A percentile compares a stretch with the other conserved stretches of the same genome.
Conservation (phyloP, 345 rosid species). For the Cardamine chenopodiifolia region DNA sequence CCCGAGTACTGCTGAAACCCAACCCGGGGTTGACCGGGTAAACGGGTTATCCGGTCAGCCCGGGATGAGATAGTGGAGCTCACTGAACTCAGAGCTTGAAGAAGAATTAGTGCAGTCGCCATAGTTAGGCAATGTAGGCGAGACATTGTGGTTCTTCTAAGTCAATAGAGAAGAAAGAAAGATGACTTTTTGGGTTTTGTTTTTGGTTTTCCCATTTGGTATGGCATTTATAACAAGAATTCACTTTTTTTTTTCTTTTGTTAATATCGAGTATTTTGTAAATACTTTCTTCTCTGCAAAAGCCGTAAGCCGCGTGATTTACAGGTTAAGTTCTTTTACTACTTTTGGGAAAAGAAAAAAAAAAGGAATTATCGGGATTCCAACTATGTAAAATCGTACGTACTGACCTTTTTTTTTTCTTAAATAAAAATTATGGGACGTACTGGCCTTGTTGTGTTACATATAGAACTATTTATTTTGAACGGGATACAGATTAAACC, state of each 20-base stretch:
- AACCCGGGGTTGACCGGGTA: conserved; percentile 90
- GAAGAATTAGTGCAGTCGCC: conserved; percentile 11
- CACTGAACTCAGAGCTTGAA: conserved; percentile 22
- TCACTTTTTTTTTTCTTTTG: neutral
- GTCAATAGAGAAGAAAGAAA: conserved; percentile 2
- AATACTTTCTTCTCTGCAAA: conserved; percentile 24
- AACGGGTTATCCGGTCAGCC: conserved; percentile 52
- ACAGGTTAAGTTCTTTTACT: conserved; percentile 1
- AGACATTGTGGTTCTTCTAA: conserved; percentile 1
- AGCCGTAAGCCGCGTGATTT: conserved; percentile 40
- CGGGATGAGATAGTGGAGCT: neutral
- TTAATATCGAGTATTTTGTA: conserved; percentile 19
- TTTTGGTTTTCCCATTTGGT: neutral
- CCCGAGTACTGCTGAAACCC: conserved; percentile 82
- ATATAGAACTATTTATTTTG: neutral
- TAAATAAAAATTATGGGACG: no score
- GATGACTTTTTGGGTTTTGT: conserved; percentile 5
- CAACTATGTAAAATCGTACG: neutral
- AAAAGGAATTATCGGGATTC: no score
- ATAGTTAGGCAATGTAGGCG: neutral
- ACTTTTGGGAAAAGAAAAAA: no score
- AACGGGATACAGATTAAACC: neutral
- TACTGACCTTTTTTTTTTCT: no score
- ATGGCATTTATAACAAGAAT: conserved; percentile 26
- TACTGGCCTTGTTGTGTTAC: neutral